These are phyloP conservation scores for Glycine tomentella DNA, from an alignment of 306 rosid species.

Conservation along the genomic window DNA sequence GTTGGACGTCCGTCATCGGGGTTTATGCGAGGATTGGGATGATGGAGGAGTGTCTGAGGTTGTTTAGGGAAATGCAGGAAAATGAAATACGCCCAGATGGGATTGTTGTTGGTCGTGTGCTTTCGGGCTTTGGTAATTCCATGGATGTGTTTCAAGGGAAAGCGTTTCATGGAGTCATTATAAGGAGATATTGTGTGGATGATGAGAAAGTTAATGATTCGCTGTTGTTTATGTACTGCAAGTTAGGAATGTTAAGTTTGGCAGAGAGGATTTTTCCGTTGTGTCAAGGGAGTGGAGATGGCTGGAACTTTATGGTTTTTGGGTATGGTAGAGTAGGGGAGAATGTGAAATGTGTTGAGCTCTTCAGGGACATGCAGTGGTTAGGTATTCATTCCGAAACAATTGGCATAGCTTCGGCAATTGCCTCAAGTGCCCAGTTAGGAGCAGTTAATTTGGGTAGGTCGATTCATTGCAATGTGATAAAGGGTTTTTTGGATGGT, in stretches of 20 bases:
- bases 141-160: background rate
- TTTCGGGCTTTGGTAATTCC: conserved; percentile 16
- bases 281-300: background rate
- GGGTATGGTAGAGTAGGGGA: conserved; percentile 3
- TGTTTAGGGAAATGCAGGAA: conserved; percentile 20
- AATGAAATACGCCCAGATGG: background rate
- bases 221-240: conserved; percentile 7
- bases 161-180: conserved; percentile 6
- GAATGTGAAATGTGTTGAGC: background rate
- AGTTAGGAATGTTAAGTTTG: background rate
- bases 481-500: conserved; percentile 5
- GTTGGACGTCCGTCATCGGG: background rate
- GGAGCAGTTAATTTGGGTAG: conserved; percentile 7
- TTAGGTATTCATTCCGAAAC: background rate
- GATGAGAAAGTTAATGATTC: conserved; percentile 20
- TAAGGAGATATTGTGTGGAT: background rate
- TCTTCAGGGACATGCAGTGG: conserved; percentile 20
- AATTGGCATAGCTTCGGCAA: background rate
- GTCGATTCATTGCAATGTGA: conserved; percentile 17
- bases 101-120: background rate
- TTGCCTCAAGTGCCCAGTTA: background rate
- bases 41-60: background rate
- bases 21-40: conserved; percentile 20
- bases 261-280: background rate
- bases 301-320: conserved; percentile 14